Evolutionary conservation across 2,329 filamentous ascomycete genomes (phyloP).

Genomic region (Cercospora sojina): DNA sequence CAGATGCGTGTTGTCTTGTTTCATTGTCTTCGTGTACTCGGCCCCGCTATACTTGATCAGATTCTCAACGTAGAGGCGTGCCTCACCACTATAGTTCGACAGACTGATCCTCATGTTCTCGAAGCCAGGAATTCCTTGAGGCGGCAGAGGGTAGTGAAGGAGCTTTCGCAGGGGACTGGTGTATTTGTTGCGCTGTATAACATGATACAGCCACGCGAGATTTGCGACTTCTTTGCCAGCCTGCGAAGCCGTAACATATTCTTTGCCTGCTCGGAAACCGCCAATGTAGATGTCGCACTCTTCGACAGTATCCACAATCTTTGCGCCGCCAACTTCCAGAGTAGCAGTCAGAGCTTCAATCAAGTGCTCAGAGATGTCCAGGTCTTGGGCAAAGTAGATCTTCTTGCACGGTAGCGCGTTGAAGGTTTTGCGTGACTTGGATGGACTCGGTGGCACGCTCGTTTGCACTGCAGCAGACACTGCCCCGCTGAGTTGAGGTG

Average conservation of each 20-base stretch:
- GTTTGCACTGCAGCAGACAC: constrained; percentile 51
- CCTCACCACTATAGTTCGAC: constrained; percentile 95
- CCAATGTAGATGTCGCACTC: constrained; percentile 83
- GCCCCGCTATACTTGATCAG: constrained; percentile 80
- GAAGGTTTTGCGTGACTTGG: constrained; percentile 53
- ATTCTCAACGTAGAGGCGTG: constrained; percentile 89
- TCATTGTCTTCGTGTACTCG: constrained; percentile 92
- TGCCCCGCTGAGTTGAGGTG: constrained; percentile 63
- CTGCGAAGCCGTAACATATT: constrained; percentile 76
- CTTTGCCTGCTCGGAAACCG: constrained; percentile 75
- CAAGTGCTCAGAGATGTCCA: constrained; percentile 68
- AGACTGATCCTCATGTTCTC: constrained; percentile 75
- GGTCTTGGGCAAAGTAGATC: constrained; percentile 74
- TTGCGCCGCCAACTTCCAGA: constrained; percentile 69
- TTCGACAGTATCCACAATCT: constrained; percentile 62
- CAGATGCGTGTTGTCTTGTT: constrained; percentile 90
- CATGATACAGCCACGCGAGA: constrained; percentile 86
- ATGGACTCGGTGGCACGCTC: constrained; percentile 43
- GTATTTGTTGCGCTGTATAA: constrained; percentile 87
- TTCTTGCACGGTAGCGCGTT: constrained; percentile 74
- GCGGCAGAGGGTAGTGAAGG: constrained; percentile 85
- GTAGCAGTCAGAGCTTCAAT: constrained; percentile 67
- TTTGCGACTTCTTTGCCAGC: constrained; percentile 83
- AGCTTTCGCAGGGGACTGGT: constrained; percentile 78
- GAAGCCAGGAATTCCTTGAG: constrained; percentile 76